phyloP scores from a whole-genome alignment of 2,329 filamentous ascomycete species.

The Sporothrix euskadiensis region DNA sequence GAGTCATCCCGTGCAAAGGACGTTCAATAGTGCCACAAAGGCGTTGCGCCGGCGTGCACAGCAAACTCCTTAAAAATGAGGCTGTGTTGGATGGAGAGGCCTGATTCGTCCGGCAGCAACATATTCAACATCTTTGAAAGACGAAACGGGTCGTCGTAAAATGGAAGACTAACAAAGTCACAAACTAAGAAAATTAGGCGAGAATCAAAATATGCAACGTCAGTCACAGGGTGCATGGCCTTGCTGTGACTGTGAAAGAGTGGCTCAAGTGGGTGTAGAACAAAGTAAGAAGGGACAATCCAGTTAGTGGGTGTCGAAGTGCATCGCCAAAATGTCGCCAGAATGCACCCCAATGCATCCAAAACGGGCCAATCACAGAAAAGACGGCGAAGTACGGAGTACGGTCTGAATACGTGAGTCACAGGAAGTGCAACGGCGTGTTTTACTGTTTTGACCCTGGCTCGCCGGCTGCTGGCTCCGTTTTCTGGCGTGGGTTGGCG shows the following conservation, averaged over 20 bases:
- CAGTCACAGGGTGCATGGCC: not conserved
- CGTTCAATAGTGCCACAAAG: not conserved
- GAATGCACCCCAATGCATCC: not conserved
- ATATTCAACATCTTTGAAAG: not conserved
- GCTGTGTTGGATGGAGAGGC: not conserved
- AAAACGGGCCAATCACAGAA: not conserved
- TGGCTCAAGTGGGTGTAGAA: not conserved
- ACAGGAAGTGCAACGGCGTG: not conserved
- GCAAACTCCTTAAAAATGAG: not conserved
- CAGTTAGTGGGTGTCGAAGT: not conserved
- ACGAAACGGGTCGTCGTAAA: constrained; percentile 6
- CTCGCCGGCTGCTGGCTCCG: not conserved
- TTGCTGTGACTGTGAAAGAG: not conserved
- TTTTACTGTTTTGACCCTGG: too few relatives aligned
- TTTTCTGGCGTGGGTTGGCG: not conserved
- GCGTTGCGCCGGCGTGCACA: not conserved
- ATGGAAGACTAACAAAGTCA: not conserved
- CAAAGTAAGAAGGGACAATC: not conserved
- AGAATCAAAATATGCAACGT: not conserved
- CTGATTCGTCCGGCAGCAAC: not conserved
- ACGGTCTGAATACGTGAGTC: not conserved
- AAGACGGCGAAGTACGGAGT: not conserved
- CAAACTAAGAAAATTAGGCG: not conserved
- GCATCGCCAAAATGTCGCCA: not conserved
- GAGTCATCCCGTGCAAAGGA: not conserved